A percentile compares a stretch with the other conserved stretches of the same genome.
Conservation (phyloP, 2,329 filamentous ascomycete genomes). For the Botryotinia narcissicola region DNA sequence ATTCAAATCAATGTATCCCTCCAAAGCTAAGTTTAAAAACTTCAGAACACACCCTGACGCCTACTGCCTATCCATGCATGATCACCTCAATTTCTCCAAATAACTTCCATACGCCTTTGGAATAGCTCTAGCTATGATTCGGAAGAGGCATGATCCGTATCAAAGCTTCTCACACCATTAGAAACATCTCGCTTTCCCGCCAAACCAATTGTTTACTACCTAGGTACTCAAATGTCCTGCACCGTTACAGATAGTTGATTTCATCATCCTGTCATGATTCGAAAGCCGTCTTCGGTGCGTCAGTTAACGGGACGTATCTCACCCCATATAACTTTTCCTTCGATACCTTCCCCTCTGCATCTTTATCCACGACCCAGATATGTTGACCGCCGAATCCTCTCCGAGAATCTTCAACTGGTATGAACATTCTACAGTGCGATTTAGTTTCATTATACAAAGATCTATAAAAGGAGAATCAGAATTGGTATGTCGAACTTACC, state of each 20-base stretch:
- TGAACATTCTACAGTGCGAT: slow-evolving; percentile 58
- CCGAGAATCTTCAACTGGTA: slow-evolving; percentile 63
- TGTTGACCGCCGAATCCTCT: slow-evolving; percentile 39
- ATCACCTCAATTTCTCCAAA: neutral
- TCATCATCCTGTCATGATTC: neutral
- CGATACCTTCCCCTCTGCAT: slow-evolving; percentile 58
- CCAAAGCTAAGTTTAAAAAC: neutral
- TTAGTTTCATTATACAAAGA: neutral
- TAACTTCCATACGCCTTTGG: neutral
- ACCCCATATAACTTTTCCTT: slow-evolving; percentile 67
- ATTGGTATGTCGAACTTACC: slow-evolving; percentile 40
- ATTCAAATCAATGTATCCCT: neutral
- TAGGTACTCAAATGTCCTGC: neutral
- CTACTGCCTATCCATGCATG: neutral
- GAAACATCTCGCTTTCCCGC: neutral
- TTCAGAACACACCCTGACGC: neutral
- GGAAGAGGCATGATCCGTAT: neutral
- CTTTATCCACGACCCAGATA: slow-evolving; percentile 74
- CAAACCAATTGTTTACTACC: neutral
- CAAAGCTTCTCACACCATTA: neutral
- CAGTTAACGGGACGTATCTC: slow-evolving; percentile 73
- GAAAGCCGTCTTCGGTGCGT: slow-evolving; percentile 51
- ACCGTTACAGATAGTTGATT: too few relatives aligned
- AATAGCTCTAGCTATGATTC: neutral
- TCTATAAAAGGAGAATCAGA: neutral